Evolutionary conservation across 257 asterid species (phyloP), one percentile per base, ranked within the genome.

Genomic region (Solanum rostratum): DNA sequence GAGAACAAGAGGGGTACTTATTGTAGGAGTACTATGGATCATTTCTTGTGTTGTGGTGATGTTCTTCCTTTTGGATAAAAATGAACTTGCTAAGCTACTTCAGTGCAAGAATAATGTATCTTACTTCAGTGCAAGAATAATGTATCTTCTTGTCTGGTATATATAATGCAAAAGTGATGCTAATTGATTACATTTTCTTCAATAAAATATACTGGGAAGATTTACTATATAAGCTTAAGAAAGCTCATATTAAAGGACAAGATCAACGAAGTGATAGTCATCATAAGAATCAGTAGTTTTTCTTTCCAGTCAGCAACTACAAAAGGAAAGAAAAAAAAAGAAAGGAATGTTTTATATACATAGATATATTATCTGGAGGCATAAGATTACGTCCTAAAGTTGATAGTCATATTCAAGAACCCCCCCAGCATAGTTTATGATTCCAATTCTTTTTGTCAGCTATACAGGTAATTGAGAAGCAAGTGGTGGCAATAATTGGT

Each of bases 401-500:
- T 45, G n/a, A 73, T 73, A 12, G 30, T 74, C 81, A 45, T 74
- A 60, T 45, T 80, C 52, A 11, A 68, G 66, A 69, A 33, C n/a
- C n/a, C 45, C 2, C 59, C 78, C 68, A 49, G 49, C 24, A 37
- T 14, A 45, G 7, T 65, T 73, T 50, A 80, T 81, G 80, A 80
- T 52, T 79, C 14, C 66, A 57, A 29, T 54, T 69, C 60, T 45
- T 80, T 16, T 29, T 55, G 24, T 53, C 91, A 88, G 91, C 87
- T 22, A 87, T 88, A 84, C 89, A 85, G 88, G 84, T 87, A 43
- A 86, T 87, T 80, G 97, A 93, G 90, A 91, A 90, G 1, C 95
- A 93, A 59, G 90, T 90, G 54, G 89, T 95, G 55, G 95, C 98
- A 70, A 87, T 95, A 43, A 91, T 95, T 59, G 99, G 99, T 8